phyloP scores from a whole-genome alignment of 192 early-diverging fungal species.

The Neocallimastix lanati region DNA sequence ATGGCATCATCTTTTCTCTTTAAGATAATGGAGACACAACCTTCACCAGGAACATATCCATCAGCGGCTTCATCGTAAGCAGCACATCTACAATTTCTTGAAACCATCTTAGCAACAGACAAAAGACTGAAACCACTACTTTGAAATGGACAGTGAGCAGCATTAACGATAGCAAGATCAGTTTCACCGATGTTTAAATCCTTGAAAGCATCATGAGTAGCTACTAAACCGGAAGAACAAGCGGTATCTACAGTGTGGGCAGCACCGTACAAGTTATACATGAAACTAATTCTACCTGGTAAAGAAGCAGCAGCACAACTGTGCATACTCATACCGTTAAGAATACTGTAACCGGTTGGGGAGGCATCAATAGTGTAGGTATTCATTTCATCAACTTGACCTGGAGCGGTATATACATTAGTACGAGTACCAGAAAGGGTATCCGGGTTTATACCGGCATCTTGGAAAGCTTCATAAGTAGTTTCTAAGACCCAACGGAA shows the following conservation, averaged over 20 bases:
- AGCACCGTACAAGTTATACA: slow-evolving; percentile 10
- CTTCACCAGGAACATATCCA: slow-evolving; percentile 16
- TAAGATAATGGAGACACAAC: slow-evolving; percentile 9
- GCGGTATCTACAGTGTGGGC: slow-evolving; percentile 11
- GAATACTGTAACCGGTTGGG: not conserved
- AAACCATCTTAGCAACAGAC: slow-evolving; percentile 3
- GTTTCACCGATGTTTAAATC: slow-evolving; percentile 10
- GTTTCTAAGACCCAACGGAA: slow-evolving; percentile 4
- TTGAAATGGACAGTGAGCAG: slow-evolving; percentile 8
- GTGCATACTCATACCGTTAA: not conserved
- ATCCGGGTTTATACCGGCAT: slow-evolving; percentile 11
- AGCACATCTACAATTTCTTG: slow-evolving; percentile 7
- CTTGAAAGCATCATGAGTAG: slow-evolving; percentile 10
- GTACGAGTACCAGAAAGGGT: slow-evolving; percentile 10
- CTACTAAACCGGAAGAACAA: slow-evolving; percentile 12
- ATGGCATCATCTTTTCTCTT: slow-evolving; percentile 12
- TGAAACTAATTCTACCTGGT: slow-evolving; percentile 10
- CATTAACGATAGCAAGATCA: slow-evolving; percentile 12
- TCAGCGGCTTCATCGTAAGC: slow-evolving; percentile 15
- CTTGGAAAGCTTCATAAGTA: slow-evolving; percentile 8
- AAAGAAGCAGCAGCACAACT: not conserved
- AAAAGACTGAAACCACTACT: slow-evolving; percentile 4
- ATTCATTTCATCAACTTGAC: slow-evolving; percentile 1
- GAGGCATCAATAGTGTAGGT: not conserved
- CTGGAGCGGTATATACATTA: not conserved